phyloP scores from a whole-genome alignment of 78 protist species.

The Dictyostelium brefeldianum region DNA sequence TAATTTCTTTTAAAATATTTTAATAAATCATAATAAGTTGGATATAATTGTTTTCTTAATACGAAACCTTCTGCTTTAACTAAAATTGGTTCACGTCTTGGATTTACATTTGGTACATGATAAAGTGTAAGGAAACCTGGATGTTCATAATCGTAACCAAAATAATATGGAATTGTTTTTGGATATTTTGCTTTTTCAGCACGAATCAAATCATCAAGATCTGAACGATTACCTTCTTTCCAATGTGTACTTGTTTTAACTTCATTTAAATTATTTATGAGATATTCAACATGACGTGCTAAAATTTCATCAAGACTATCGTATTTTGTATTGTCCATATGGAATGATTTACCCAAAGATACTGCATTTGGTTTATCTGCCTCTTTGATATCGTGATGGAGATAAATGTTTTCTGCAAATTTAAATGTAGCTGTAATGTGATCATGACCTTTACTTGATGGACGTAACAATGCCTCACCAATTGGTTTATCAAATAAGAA shows the following conservation, averaged over 20 bases:
- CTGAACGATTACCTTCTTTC: constrained; percentile 36
- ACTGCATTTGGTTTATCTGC: constrained; percentile 73
- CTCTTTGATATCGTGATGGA: constrained; percentile 79
- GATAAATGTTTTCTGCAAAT: constrained; percentile 26
- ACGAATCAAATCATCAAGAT: constrained; percentile 34
- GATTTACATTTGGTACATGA: constrained; percentile 45
- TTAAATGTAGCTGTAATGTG: constrained; percentile 82
- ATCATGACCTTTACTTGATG: constrained; percentile 68
- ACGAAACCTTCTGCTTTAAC: constrained; percentile 69
- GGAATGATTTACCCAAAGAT: constrained; percentile 45
- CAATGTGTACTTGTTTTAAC: constrained; percentile 35
- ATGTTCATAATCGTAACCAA: constrained; percentile 20
- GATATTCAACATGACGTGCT: constrained; percentile 65
- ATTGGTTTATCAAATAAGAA: constrained; percentile 43
- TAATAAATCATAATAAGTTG: constrained; percentile 46
- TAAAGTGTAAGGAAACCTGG: constrained; percentile 63
- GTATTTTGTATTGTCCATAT: constrained; percentile 65
- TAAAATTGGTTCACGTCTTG: constrained; percentile 57
- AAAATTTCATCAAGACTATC: constrained; percentile 80
- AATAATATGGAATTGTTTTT: constrained; percentile 58
- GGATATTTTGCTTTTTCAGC: constrained; percentile 36
- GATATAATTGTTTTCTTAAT: constrained; percentile 44
- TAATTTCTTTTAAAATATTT: constrained; percentile 72
- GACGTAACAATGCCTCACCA: constrained; percentile 76
- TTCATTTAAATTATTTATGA: constrained; percentile 66